Conservation (phyloP, 257 asterid species). For the Solanum lycopersicoides region DNA sequence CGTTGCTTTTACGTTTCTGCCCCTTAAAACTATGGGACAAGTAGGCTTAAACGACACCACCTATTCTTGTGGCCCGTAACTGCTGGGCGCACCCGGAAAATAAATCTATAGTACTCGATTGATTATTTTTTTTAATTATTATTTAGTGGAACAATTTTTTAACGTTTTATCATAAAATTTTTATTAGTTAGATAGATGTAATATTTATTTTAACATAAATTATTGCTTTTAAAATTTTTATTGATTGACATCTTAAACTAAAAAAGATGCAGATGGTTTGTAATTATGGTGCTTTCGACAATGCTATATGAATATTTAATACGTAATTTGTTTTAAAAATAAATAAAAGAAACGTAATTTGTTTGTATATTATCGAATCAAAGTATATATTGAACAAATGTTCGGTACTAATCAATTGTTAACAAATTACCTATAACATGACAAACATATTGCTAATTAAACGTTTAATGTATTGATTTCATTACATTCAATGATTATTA, state of each 20-base stretch:
- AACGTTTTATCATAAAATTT: no score
- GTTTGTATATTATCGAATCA: no score
- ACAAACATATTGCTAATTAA: background rate
- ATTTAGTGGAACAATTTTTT: no score
- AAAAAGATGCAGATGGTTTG: background rate
- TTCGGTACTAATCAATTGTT: background rate
- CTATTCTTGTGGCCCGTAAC: background rate
- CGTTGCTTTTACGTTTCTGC: background rate
- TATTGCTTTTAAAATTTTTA: no score
- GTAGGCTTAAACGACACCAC: no score
- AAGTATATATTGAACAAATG: background rate
- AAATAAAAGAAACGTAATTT: no score
- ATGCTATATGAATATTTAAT: background rate
- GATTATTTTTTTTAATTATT: background rate
- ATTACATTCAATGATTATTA: background rate
- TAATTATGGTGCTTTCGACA: background rate
- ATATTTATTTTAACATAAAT: no score
- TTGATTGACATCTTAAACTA: background rate
- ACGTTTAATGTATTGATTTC: background rate
- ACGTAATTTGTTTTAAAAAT: background rate
- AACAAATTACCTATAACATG: background rate
- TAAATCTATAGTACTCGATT: background rate
- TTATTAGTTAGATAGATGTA: no score
- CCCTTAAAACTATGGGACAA: background rate
- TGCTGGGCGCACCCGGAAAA: background rate